Evolutionary conservation across 495 filamentous ascomycete genomes (phyloP).

Genomic region (Aspergillus sclerotioniger): DNA sequence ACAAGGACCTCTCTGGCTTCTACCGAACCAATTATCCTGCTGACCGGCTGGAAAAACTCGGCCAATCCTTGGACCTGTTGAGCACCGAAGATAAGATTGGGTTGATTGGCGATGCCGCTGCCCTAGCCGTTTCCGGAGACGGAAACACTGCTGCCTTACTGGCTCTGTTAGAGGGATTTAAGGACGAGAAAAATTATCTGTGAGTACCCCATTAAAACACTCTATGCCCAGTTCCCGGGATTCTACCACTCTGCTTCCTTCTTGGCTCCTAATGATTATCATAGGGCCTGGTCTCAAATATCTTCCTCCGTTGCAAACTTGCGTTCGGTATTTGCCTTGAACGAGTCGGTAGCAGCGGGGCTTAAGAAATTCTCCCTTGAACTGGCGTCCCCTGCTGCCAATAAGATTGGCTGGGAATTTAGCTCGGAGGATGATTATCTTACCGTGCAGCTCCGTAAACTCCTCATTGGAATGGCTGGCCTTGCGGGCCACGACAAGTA

Average conservation of each 20-base stretch:
- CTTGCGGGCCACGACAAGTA: conserved; percentile 69
- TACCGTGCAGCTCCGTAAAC: conserved; percentile 72
- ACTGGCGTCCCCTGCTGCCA: conserved; percentile 66
- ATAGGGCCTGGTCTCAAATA: conserved; percentile 79
- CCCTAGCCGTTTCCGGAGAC: conserved; percentile 83
- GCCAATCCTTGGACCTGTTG: conserved; percentile 67
- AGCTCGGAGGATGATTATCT: conserved; percentile 74
- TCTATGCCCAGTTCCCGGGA: background rate
- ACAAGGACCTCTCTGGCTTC: conserved; percentile 83
- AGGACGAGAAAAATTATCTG: conserved; percentile 77
- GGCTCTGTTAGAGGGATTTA: conserved; percentile 75
- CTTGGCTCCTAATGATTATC: conserved; percentile 17
- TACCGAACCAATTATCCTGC: conserved; percentile 92
- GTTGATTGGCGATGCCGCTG: conserved; percentile 85
- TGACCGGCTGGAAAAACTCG: conserved; percentile 71
- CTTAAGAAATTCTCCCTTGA: conserved; percentile 72
- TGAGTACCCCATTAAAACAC: conserved; percentile 29
- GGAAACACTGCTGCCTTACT: conserved; percentile 76
- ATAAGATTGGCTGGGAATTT: conserved; percentile 85
- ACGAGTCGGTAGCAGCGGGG: conserved; percentile 55
- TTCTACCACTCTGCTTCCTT: background rate
- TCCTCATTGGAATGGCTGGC: conserved; percentile 73
- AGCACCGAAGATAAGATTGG: conserved; percentile 88
- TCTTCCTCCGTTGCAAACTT: conserved; percentile 65
- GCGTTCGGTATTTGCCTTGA: conserved; percentile 61